Evolutionary conservation across 495 filamentous ascomycete genomes (phyloP).

Genomic region (Penicillium angulare): DNA sequence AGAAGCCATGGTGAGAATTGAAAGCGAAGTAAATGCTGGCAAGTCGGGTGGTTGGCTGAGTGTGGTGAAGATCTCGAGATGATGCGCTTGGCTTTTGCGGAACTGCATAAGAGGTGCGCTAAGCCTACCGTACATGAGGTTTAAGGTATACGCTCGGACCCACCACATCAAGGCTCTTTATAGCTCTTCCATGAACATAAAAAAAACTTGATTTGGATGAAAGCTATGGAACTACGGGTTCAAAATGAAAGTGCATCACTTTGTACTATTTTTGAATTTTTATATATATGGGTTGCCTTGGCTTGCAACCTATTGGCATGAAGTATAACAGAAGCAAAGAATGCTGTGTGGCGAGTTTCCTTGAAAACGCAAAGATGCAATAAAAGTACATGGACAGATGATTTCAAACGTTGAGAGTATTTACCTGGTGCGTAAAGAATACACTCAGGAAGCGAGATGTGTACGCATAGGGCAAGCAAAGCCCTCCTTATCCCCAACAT

Average conservation of each 20-base stretch:
- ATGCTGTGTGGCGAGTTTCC: conserved; percentile 4
- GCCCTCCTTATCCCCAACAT: conserved; percentile 46
- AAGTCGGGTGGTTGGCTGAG: conserved; percentile 16
- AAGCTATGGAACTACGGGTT: too few relatives aligned
- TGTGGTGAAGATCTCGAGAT: conserved; percentile 5
- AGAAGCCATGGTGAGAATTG: conserved; percentile 56
- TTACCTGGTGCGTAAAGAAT: background rate
- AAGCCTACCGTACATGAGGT: conserved; percentile 6
- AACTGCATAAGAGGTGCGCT: conserved; percentile 19
- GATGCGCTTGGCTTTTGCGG: conserved; percentile 24
- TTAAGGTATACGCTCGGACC: too few relatives aligned
- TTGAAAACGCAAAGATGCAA: conserved; percentile 2
- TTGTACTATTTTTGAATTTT: too few relatives aligned
- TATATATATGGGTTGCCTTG: too few relatives aligned
- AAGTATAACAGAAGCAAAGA: background rate
- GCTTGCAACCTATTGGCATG: background rate
- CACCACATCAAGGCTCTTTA: too few relatives aligned
- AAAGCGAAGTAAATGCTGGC: conserved; percentile 12
- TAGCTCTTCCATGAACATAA: too few relatives aligned
- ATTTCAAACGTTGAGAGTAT: background rate
- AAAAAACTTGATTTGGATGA: too few relatives aligned
- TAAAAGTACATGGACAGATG: conserved; percentile 12
- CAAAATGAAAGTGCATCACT: too few relatives aligned
- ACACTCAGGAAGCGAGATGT: conserved; percentile 24
- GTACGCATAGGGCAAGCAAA: conserved; percentile 38